Evolutionary conservation across 2,329 filamentous ascomycete genomes (phyloP).

Genomic region (Ascochyta pisi): DNA sequence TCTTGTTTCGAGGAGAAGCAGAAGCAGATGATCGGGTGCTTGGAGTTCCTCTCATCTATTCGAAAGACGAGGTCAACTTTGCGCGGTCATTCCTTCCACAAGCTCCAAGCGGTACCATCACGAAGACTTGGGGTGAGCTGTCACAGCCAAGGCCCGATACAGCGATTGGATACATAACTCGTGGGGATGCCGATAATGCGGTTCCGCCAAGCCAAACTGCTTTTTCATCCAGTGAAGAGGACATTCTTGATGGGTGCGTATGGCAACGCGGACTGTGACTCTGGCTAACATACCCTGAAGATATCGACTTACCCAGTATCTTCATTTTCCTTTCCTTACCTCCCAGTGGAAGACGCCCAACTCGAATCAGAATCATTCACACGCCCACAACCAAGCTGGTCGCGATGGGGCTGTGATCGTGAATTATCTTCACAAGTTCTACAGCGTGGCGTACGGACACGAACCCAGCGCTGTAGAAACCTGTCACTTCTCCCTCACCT

Average conservation of each 20-base stretch:
- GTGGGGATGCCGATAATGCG: neutral
- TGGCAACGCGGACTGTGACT: neutral
- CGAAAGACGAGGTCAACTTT: too few relatives aligned
- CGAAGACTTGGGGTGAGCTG: too few relatives aligned
- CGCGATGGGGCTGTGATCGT: conserved; percentile 15
- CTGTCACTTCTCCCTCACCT: conserved; percentile 7
- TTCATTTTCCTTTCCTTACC: conserved; percentile 18
- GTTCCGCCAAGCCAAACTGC: neutral
- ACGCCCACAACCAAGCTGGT: conserved; percentile 17
- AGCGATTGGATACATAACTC: neutral
- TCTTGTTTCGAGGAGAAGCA: too few relatives aligned
- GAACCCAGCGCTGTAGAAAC: conserved; percentile 1
- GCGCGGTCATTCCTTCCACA: too few relatives aligned
- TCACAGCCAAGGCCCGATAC: too few relatives aligned
- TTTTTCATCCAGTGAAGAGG: neutral
- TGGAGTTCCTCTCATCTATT: too few relatives aligned
- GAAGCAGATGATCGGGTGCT: too few relatives aligned
- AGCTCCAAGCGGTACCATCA: too few relatives aligned
- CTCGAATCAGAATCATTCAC: conserved; percentile 10
- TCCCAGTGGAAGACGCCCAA: conserved; percentile 17
- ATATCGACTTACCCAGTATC: neutral
- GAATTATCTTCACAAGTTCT: conserved; percentile 20
- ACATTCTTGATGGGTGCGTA: neutral
- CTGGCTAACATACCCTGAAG: neutral
- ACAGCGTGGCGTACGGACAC: conserved; percentile 1